Percentiles rank a stretch among this genome's conserved stretches.
phyloP scores from a whole-genome alignment of 2,329 filamentous ascomycete genomes.

The Trichoderma koningiopsis region DNA sequence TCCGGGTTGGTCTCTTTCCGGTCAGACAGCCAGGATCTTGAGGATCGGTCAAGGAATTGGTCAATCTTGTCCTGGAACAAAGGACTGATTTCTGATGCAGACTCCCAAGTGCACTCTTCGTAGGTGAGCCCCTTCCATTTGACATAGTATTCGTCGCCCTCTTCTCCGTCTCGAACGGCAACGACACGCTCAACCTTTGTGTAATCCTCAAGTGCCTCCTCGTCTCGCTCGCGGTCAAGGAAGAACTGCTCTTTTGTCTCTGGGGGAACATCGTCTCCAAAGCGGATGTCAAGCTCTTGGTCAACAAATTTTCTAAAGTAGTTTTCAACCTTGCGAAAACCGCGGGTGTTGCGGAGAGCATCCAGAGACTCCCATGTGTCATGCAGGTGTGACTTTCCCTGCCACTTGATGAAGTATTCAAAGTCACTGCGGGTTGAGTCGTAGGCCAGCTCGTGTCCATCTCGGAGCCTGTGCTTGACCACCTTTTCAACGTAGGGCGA shows the following conservation, averaged over 20 bases:
- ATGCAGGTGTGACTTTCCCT: constrained; percentile 91
- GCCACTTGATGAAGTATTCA: constrained; percentile 95
- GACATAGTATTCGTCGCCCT: constrained; percentile 84
- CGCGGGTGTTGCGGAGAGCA: constrained; percentile 73
- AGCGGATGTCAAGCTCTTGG: constrained; percentile 75
- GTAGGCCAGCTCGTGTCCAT: constrained; percentile 61
- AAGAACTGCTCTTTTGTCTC: constrained; percentile 93
- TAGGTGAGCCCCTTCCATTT: constrained; percentile 97
- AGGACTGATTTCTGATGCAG: constrained; percentile 70
- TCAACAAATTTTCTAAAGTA: constrained; percentile 85
- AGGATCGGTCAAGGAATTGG: constrained; percentile 81
- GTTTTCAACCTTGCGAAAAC: constrained; percentile 88
- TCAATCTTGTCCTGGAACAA: constrained; percentile 90
- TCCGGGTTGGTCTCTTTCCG: constrained; percentile 72
- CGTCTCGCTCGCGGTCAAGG: constrained; percentile 88
- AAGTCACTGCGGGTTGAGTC: constrained; percentile 73
- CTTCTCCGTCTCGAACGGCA: constrained; percentile 75
- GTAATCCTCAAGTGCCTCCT: constrained; percentile 86
- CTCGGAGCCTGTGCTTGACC: constrained; percentile 79
- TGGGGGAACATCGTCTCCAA: constrained; percentile 74
- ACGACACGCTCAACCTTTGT: constrained; percentile 94
- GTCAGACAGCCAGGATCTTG: constrained; percentile 79
- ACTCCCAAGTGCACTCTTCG: constrained; percentile 94
- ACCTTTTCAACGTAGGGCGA: constrained; percentile 88
- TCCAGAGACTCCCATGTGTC: constrained; percentile 90